Evolutionary conservation across 306 rosid species (phyloP), one percentile per base, ranked within the genome.

Genomic region (Comarum palustre): DNA sequence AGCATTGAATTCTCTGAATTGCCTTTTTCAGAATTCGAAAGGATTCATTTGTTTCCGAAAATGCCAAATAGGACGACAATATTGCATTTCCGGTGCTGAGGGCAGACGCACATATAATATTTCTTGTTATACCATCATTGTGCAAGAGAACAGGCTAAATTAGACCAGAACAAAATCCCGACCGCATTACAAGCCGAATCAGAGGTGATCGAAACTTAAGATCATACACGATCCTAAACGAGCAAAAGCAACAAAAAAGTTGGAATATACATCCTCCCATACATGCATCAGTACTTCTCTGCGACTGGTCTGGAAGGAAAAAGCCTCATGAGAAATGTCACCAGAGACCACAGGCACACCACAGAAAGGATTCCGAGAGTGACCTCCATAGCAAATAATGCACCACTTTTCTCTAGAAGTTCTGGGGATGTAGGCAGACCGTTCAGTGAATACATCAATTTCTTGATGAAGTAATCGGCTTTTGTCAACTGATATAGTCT

Each of bases 231-330:
- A 71, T 36, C 47, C 46, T 13, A 38, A 54, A 31, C 4, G 15
- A n/a, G 12, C 68, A 36, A 67, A 67, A 6, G 68, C 17, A 43
- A 57, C 20, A 39, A 19, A 39, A 39, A 24, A 59, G 36, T 0
- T 27, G 7, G 25, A 77, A 59, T 46, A 25, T 75, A 73, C 66
- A 16, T 59, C 46, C 67, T 43, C 60, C 65, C 31, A 13, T 4
- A 52, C 17, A 68, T 61, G 42, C 74, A 74, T 88, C 85, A 94
- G 89, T 94, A 94, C 32, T 89, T 88, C 77, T 91, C 94, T 48
- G 85, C 96, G 25, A 91, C 96, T 13, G 92, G 94, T 73, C 97
- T 84, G 50, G 98, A 89, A 73, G 98, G 98, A 75, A 94, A 94
- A 24, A 94, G 90, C 88, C 98, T 86, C 86, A 91, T 54, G 68